These are phyloP conservation scores for Phycomyces nitens DNA, from an alignment of 192 early-diverging fungal species.

Conservation along the genomic window DNA sequence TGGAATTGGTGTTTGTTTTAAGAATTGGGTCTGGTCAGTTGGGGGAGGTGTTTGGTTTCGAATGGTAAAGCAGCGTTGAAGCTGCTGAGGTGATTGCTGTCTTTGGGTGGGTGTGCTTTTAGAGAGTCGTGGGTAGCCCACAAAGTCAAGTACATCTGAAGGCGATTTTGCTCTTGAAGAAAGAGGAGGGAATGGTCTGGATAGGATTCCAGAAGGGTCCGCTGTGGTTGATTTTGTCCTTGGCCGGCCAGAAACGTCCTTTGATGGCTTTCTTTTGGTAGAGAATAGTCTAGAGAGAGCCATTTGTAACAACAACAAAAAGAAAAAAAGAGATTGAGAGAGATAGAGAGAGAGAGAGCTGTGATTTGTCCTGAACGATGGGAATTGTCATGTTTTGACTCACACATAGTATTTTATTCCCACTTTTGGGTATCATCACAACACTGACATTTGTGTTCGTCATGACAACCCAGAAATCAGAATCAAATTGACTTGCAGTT, in stretches of 20 bases:
- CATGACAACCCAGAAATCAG: too few relatives aligned
- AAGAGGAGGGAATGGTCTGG: conserved; percentile 20
- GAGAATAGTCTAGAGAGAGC: too few relatives aligned
- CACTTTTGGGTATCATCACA: too few relatives aligned
- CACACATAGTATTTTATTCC: too few relatives aligned
- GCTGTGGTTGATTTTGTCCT: neutral
- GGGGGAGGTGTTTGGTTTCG: neutral
- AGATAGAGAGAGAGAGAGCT: too few relatives aligned
- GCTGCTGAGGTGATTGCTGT: neutral
- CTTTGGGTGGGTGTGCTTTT: neutral
- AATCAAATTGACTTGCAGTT: too few relatives aligned
- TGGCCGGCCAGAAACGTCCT: neutral
- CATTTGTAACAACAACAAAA: too few relatives aligned
- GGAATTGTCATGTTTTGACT: too few relatives aligned
- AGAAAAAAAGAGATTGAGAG: too few relatives aligned
- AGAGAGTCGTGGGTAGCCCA: conserved; percentile 21
- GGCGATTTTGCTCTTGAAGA: conserved; percentile 25
- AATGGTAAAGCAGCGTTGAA: neutral
- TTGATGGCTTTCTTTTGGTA: neutral
- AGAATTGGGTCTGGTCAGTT: neutral
- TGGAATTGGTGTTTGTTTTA: neutral
- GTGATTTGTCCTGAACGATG: too few relatives aligned
- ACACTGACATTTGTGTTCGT: too few relatives aligned
- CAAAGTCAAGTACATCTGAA: conserved; percentile 29
- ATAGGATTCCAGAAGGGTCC: conserved; percentile 11